Conservation (phyloP, 192 early-diverging fungal species). For the Podila epicladia region DNA sequence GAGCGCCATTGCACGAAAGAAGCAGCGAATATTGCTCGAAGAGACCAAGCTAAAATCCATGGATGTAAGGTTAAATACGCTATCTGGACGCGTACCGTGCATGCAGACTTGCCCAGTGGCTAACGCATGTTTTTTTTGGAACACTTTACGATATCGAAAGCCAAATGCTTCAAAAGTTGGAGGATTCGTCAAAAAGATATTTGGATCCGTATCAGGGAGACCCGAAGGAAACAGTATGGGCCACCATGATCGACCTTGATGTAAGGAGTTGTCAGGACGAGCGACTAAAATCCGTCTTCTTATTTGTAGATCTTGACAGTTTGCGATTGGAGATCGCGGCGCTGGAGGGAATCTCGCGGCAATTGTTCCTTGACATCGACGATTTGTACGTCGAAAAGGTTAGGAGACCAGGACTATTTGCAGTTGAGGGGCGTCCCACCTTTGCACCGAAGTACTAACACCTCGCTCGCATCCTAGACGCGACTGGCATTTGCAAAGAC, state of each 20-base stretch:
- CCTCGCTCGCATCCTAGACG: constrained; percentile 41
- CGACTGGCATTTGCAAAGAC: constrained; percentile 71
- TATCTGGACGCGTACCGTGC: background rate
- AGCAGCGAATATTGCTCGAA: constrained; percentile 62
- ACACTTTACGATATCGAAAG: background rate
- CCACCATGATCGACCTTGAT: constrained; percentile 15
- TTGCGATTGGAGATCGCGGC: constrained; percentile 63
- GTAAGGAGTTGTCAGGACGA: background rate
- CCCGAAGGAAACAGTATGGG: constrained; percentile 25
- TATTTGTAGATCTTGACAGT: constrained; percentile 53
- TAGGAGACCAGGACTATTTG: background rate
- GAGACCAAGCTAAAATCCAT: constrained; percentile 20
- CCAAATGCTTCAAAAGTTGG: constrained; percentile 55
- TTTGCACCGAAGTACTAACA: background rate
- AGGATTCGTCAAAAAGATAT: constrained; percentile 66
- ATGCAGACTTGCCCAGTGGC: too few species aligned
- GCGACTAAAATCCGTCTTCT: background rate
- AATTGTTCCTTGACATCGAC: constrained; percentile 84
- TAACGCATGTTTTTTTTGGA: too few species aligned
- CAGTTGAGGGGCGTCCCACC: too few species aligned
- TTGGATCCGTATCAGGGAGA: constrained; percentile 49
- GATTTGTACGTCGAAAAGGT: constrained; percentile 81
- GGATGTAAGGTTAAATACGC: constrained; percentile 8
- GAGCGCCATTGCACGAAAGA: constrained; percentile 72
- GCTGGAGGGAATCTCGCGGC: constrained; percentile 72